Percentiles rank a stretch among this genome's conserved stretches.
Conservation (phyloP, 73 alveolate species). For the Tetrahymena borealis region DNA sequence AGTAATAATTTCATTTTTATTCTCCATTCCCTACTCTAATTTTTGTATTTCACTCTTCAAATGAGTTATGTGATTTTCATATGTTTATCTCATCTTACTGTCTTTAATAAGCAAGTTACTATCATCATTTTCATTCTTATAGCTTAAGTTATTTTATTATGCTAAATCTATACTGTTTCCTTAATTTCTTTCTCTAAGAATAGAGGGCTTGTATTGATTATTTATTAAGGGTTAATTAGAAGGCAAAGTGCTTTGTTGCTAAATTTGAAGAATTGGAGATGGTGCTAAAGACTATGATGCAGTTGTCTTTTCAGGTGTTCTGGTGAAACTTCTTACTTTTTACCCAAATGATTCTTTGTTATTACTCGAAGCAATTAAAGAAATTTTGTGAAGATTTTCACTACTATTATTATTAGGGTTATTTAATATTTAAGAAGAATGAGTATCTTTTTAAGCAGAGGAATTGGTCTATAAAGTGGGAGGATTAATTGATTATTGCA, state of each 20-base stretch:
- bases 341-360: neutral
- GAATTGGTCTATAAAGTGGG: neutral
- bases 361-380: neutral
- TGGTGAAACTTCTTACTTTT: neutral
- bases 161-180: neutral
- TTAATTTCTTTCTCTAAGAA: neutral
- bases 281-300: neutral
- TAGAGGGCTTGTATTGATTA: neutral
- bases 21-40: neutral
- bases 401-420: neutral
- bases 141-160: neutral
- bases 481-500: neutral
- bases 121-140: neutral
- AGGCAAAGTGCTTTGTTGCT: neutral
- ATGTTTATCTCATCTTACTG: neutral
- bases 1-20: neutral
- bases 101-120: neutral
- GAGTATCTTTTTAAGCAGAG: neutral
- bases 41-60: neutral
- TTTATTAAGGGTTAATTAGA: neutral
- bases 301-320: neutral
- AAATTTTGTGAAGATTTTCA: neutral
- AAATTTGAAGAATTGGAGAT: neutral
- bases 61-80: neutral
- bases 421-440: neutral